Conservation (phyloP, 2,329 filamentous ascomycete genomes). For the Aspergillus caelatus region DNA sequence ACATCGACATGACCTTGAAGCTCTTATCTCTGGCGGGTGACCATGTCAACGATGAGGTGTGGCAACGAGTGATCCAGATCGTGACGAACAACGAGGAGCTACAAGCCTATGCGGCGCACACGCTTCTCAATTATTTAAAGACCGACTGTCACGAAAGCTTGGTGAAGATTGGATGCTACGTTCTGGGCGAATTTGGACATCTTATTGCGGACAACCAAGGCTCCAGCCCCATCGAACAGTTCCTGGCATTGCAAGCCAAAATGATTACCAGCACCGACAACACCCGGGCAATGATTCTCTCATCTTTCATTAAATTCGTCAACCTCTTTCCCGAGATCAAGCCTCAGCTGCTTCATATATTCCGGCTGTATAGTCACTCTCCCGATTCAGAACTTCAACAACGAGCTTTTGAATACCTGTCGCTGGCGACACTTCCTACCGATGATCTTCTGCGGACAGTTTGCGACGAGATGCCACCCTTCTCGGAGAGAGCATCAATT, state of each 20-base stretch:
- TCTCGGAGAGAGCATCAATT: conserved; percentile 91
- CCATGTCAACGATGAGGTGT: conserved; percentile 98
- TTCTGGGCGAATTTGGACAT: conserved; percentile 95
- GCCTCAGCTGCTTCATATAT: conserved; percentile 86
- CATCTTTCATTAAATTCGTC: conserved; percentile 95
- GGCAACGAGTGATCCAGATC: conserved; percentile 98
- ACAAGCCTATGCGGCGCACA: conserved; percentile 93
- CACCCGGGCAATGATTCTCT: conserved; percentile 90
- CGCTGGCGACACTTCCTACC: conserved; percentile 79
- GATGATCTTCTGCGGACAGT: conserved; percentile 92
- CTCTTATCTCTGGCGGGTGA: conserved; percentile 96
- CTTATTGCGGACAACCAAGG: conserved; percentile 88
- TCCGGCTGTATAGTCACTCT: conserved; percentile 89
- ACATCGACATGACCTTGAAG: conserved; percentile 94
- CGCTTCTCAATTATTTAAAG: conserved; percentile 89
- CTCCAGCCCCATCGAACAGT: conserved; percentile 96
- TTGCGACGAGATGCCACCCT: conserved; percentile 98
- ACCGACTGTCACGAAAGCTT: conserved; percentile 93
- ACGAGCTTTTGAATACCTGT: conserved; percentile 91
- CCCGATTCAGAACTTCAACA: conserved; percentile 95
- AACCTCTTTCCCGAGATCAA: conserved; percentile 99
- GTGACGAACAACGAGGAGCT: conserved; percentile 99
- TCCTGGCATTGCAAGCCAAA: conserved; percentile 87
- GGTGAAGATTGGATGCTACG: conserved; percentile 96
- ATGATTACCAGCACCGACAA: conserved; percentile 84